Conservation (phyloP, 1,284 basidiomycete genomes). For the Porogramme epimiltina region DNA sequence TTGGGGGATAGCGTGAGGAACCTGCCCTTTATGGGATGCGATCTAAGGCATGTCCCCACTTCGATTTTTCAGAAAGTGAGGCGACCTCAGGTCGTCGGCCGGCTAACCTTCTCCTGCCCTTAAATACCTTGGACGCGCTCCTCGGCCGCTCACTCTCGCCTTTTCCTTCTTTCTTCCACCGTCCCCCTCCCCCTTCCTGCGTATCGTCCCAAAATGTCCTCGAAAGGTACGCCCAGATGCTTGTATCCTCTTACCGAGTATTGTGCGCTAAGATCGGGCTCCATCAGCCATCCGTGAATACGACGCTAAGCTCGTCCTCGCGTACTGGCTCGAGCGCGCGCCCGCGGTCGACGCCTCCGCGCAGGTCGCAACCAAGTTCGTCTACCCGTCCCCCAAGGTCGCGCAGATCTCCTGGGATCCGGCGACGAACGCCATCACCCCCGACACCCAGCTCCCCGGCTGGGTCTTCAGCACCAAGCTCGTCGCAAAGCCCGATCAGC, state of each 20-base stretch:
- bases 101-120: conserved; percentile 14
- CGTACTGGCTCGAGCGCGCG: conserved; percentile 91
- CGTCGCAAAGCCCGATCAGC: conserved; percentile 95
- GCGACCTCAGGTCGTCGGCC: conserved; percentile 18
- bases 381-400: conserved; percentile 69
- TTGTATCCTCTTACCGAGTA: background rate
- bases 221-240: conserved; percentile 31
- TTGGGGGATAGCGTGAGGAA: conserved; percentile 18
- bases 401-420: conserved; percentile 90
- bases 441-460: conserved; percentile 72
- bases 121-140: conserved; percentile 18
- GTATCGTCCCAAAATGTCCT: conserved; percentile 33
- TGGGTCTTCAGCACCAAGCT: conserved; percentile 92
- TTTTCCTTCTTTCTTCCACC: conserved; percentile 4
- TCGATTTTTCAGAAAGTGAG: conserved; percentile 25
- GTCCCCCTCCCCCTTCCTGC: conserved; percentile 2
- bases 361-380: conserved; percentile 60
- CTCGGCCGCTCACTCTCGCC: conserved; percentile 3
- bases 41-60: conserved; percentile 22
- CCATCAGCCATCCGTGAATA: conserved; percentile 87
- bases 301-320: conserved; percentile 92
- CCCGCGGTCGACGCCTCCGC: conserved; percentile 60
- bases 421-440: conserved; percentile 78
- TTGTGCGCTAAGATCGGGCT: conserved; percentile 5
- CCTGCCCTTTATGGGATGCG: conserved; percentile 4